Evolutionary conservation across 2,329 filamentous ascomycete genomes (phyloP), one percentile per base, ranked within the genome.

Genomic region (Clonostachys solani): DNA sequence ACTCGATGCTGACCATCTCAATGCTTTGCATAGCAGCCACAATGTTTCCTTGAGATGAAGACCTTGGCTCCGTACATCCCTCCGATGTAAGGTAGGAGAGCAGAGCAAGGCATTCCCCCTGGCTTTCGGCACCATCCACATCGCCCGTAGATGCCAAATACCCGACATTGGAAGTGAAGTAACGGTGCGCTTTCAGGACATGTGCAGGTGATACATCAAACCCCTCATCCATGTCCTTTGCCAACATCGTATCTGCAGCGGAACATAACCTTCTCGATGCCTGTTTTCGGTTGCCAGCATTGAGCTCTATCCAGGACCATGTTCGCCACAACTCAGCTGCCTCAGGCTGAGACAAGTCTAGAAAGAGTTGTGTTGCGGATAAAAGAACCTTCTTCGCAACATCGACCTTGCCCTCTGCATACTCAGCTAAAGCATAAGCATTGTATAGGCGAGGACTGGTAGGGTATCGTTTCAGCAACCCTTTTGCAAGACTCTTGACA

Each of bases 341-440:
- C 23, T 29, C 23, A 29, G 23, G 4, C 10, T 29, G 23, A 29
- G 23, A 29, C 44, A 19, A 36, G 18, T 36, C 33, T 43, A n/a
- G 12, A 35, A 58, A 46, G 12, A 67, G 56, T 33, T 57, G 49
- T 4, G 89, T 69, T 2, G 89, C 84, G 2, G 86, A 85, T 2
- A 73, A 62, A 56, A 92, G 78, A 1, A 94, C 83, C 45, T 80
- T 82, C 18, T 74, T 68, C 5, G 86, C 84, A 42, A 81, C 69
- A 1, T 79, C 72, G 2, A 60, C 54, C 19, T 86, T 84, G 0
- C 75, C 80, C 33, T 75, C 76, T 2, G 72, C 69, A 53, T 68
- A 74, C 63, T 95, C 89, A 5, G 90, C 80, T 13, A 89, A 66
- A 0, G 86, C 89, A 58, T 92, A 95, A 1, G 84, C 81, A 54